Conservation (phyloP, 495 filamentous ascomycete species). For the Terfezia claveryi region DNA sequence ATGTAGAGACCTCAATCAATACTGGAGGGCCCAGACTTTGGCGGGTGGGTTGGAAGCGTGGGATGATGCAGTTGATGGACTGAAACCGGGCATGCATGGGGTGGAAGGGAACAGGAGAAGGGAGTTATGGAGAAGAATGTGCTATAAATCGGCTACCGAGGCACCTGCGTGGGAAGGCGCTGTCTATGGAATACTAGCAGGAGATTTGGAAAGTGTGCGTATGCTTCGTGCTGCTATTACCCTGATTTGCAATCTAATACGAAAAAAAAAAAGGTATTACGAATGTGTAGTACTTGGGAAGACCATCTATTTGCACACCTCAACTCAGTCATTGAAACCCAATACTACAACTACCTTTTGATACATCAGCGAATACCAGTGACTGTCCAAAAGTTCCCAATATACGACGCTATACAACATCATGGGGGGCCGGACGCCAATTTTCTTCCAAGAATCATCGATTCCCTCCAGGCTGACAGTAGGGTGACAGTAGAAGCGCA, state of each 20-base stretch:
- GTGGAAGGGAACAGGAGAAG: slow-evolving; percentile 24
- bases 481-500: slow-evolving; percentile 5
- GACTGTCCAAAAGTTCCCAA: slow-evolving; percentile 10
- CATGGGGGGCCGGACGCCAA: slow-evolving; percentile 5
- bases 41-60: slow-evolving; percentile 24
- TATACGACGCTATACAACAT: slow-evolving; percentile 17
- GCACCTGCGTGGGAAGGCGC: slow-evolving; percentile 57
- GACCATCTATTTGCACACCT: slow-evolving; percentile 81
- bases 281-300: slow-evolving; percentile 61
- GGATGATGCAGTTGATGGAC: slow-evolving; percentile 7
- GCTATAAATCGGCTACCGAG: slow-evolving; percentile 42
- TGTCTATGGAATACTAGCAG: slow-evolving; percentile 71
- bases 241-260: neutral
- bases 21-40: slow-evolving; percentile 58
- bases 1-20: slow-evolving; percentile 13
- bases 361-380: slow-evolving; percentile 7
- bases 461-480: slow-evolving; percentile 7
- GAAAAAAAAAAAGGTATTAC: slow-evolving; percentile 23
- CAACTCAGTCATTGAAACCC: slow-evolving; percentile 43
- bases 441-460: slow-evolving; percentile 15
- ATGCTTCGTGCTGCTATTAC: neutral
- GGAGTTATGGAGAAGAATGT: slow-evolving; percentile 60
- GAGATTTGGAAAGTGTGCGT: slow-evolving; percentile 48
- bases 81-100: neutral
- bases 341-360: slow-evolving; percentile 12